Base-by-base conservation (phyloP, 805 yeast species). In the Candida methanosorbosa region DNA sequence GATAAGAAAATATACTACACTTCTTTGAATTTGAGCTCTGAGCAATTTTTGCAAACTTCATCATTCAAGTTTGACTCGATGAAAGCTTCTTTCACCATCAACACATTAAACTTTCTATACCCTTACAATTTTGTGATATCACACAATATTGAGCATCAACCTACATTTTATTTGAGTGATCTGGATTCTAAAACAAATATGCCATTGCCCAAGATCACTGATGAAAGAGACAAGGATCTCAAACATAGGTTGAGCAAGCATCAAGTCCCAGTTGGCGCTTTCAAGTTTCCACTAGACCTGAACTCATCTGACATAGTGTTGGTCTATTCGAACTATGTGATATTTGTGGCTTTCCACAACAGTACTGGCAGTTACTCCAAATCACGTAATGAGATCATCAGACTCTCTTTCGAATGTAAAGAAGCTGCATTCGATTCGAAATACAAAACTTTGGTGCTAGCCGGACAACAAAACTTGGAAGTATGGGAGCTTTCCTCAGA, bases 1-100 rank as follows among this genome's bases (percentile, higher is more conserved):
- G 39, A 78, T 76, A 18, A 66, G 29, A 39, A 72, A 64, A 33
- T 63, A 48, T 18, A 63, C 60, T 52, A 63, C 37, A 32, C 50
- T 0, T 34, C 39, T 11, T 21, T 66, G 32, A 35, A 60, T 3
- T n/a, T n/a, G n/a, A n/a, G n/a, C n/a, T n/a, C n/a, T n/a, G n/a
- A n/a, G n/a, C n/a, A n/a, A n/a, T n/a, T n/a, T n/a, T n/a, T n/a
- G n/a, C 61, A 64, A 38, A 57, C 57, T 30, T 56, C 52, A 20
- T 56, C 55, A 12, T 29, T 49, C 21, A 38, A 42, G 21, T 50
- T 52, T 37, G 44, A 48, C 29, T 38, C 48, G 6, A 49, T 56
- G 47, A 50, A 43, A 30, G 52, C 60, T 3, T 43, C 49, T 4
- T 44, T 48, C 34, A 42, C 41, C 18, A 52, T 56, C 11, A 18